Evolutionary conservation across 1,139 yeast species (phyloP).

Genomic region (Yamadazyma sp.): DNA sequence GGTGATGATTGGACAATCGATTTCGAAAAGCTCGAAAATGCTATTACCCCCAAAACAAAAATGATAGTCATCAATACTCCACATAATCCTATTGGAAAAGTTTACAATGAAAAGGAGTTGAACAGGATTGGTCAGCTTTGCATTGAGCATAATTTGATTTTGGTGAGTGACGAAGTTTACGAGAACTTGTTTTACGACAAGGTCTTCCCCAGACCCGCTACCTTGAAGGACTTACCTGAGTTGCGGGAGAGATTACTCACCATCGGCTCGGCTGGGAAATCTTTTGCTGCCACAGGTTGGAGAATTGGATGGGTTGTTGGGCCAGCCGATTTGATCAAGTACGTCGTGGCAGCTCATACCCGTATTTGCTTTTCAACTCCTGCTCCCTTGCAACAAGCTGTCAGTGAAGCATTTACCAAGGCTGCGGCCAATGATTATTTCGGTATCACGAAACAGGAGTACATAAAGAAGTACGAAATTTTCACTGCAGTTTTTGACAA

Average conservation of each 20-base stretch:
- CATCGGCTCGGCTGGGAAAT: constrained; percentile 96
- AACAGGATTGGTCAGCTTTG: constrained; percentile 74
- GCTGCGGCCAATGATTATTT: constrained; percentile 69
- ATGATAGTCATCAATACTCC: constrained; percentile 89
- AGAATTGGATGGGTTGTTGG: constrained; percentile 96
- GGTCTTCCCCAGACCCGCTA: constrained; percentile 79
- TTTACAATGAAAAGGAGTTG: constrained; percentile 75
- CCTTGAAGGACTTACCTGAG: constrained; percentile 66
- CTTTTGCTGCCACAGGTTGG: constrained; percentile 99
- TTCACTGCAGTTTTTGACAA: constrained; percentile 81
- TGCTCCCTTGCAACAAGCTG: constrained; percentile 93
- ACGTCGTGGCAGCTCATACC: constrained; percentile 87
- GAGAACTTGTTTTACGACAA: constrained; percentile 77
- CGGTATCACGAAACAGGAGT: constrained; percentile 63
- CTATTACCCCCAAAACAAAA: constrained; percentile 75
- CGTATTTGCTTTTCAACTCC: constrained; percentile 89
- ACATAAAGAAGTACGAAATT: constrained; percentile 66
- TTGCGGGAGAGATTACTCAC: constrained; percentile 77
- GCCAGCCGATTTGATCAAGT: constrained; percentile 73
- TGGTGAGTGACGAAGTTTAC: constrained; percentile 92
- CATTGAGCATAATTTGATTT: constrained; percentile 75
- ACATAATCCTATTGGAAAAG: constrained; percentile 94
- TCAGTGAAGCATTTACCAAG: constrained; percentile 67
- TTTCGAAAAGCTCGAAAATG: constrained; percentile 68
- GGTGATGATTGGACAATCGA: constrained; percentile 90